Conservation (phyloP, 2,329 filamentous ascomycete genomes). For the Talaromyces sp. region DNA sequence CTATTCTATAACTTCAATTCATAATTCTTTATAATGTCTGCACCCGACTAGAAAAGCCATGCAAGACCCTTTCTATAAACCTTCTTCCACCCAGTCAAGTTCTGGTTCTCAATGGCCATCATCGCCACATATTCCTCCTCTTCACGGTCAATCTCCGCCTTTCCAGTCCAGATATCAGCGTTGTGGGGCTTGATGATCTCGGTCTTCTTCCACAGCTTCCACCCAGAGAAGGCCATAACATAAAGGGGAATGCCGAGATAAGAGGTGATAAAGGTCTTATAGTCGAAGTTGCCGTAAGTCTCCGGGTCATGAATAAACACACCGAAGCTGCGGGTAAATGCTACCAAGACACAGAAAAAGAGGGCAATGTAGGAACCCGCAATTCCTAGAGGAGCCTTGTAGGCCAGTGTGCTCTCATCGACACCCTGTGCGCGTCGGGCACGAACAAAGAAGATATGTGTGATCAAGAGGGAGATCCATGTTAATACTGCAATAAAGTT, state of each 20-base stretch:
- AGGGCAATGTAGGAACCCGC: conserved; percentile 68
- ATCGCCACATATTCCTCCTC: conserved; percentile 43
- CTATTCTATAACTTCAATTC: too few species aligned
- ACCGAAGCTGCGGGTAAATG: conserved; percentile 77
- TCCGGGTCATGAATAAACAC: conserved; percentile 59
- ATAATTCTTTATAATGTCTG: too few species aligned
- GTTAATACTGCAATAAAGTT: conserved; percentile 47
- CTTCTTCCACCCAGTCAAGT: too few species aligned
- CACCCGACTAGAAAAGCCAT: too few species aligned
- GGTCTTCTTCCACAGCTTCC: conserved; percentile 60
- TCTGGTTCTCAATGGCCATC: too few species aligned
- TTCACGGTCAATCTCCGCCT: conserved; percentile 70
- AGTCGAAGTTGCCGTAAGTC: conserved; percentile 61
- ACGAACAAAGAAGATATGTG: conserved; percentile 65
- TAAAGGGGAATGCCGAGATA: conserved; percentile 76
- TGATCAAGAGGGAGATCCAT: conserved; percentile 68
- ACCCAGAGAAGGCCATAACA: conserved; percentile 66
- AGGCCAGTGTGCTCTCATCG: conserved; percentile 58
- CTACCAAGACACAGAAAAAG: conserved; percentile 69
- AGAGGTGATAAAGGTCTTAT: conserved; percentile 73
- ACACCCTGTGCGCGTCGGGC: conserved; percentile 63
- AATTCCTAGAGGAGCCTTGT: conserved; percentile 68
- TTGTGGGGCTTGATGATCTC: conserved; percentile 58
- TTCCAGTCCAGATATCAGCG: conserved; percentile 70
- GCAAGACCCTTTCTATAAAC: too few species aligned